Base-by-base conservation (phyloP, 805 yeast genomes). In the Sugiyamaella mastotermitis region DNA sequence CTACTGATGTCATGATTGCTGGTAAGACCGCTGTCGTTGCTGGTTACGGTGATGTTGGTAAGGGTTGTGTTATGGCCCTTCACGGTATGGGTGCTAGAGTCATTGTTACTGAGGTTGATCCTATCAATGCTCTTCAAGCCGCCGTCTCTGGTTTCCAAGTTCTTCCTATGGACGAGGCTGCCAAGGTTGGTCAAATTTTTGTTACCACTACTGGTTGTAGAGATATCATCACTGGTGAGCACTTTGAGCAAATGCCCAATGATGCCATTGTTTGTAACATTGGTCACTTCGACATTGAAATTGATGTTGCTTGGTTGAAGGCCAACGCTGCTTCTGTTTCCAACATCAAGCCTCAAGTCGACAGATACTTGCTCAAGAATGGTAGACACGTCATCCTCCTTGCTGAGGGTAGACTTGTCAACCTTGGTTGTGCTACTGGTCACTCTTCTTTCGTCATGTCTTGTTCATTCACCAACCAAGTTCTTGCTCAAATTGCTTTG, bases 201-300 rank as follows among this genome's bases (percentile, higher is more conserved):
- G 98, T 90, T 63, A 90, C 98, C 66, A 92, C 98, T 68, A 90
- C 98, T 53, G 98, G 98, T 65, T 87, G 97, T 76, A 86, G 97
- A 73, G 98, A 90, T 69, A 90, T 90, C 67, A 87, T 90, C 74
- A 81, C 83, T 53, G 83, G 84, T 61, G 73, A 71, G 57, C 94
- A 88, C 74, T 90, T 90, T 68, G 71, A 71, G 56, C 70, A 68
- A 57, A 92, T 90, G 98, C 97, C 97, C 70, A 95, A 90, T 71
- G 98, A 90, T 65, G 97, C 98, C 58, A 92, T 90, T 66, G 98
- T 90, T 51, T 92, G 96, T 75, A 90, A 90, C 94, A 90, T 90
- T 72, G 98, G 98, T 68, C 98, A 90, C 75, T 90, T 90, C 58
- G 98, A 90, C 71, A 86, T 92, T 62, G 98, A 90, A 78, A 92